Base-by-base conservation (phyloP, 2,329 filamentous ascomycete genomes). In the Boeremia exigua region DNA sequence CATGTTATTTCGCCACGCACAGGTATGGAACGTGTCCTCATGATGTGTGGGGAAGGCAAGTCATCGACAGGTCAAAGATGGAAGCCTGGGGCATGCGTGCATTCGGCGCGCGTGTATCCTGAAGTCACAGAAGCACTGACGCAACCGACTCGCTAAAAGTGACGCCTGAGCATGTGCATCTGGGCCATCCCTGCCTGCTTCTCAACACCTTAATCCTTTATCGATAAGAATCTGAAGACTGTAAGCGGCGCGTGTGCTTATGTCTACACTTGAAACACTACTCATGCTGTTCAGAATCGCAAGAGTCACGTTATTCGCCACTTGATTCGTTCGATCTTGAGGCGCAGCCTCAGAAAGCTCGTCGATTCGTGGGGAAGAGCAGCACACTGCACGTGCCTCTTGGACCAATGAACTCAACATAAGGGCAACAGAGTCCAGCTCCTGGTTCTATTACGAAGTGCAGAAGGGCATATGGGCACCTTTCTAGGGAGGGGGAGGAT, bases 71-170 rank as follows among this genome's bases (percentile, higher is more conserved):
- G 52, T 43, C 28, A 48, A 56, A 28, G 54, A 52, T 59, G 56
- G 67, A 15, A 67, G 64, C 62, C 64, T 66, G 51, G 49, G 45
- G 25, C 32, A 34, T 40, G 30, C 51, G 53, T 61, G 42, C 60
- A 49, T 48, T 39, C 52, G 33, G 48, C 48, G 51, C 39, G 55
- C 49, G 56, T 51, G 54, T 58, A 59, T 57, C 59, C 52, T 32
- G 33, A 60, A 62, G 57, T 55, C 57, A 55, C 56, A 50, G 37
- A 56, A 65, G 63, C 62, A 65, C 64, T 71, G 68, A 71, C 68
- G 68, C 68, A 70, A 62, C 52, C 15, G 17, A 36, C 48, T 58
- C 67, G 67, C 67, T 65, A 57, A 65, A 59, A 53, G 23, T 52
- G 38, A 58, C 58, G 61, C 62, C 60, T 62, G 57, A 57, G 56